Percentiles rank a stretch among this genome's conserved stretches.
Conservation (phyloP, 768 basidiomycete species). For the Cystobasidiopsis lactophilus region DNA sequence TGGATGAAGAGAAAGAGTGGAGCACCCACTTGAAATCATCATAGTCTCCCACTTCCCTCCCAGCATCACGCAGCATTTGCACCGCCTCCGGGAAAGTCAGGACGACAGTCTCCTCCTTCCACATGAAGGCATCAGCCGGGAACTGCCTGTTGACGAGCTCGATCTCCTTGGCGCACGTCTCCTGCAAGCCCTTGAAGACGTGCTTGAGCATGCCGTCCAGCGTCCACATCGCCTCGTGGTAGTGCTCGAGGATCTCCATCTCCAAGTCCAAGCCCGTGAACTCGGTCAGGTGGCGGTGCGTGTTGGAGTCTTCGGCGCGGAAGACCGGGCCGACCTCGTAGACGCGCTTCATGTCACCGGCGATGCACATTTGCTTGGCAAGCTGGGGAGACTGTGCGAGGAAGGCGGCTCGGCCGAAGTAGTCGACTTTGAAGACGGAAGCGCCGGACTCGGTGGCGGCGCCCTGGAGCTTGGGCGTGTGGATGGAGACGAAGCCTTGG, state of each 20-base stretch:
- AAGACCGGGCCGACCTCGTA: constrained; percentile 92
- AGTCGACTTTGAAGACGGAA: constrained; percentile 89
- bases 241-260: constrained; percentile 96
- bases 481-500: constrained; percentile 75
- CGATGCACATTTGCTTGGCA: constrained; percentile 98
- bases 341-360: constrained; percentile 91
- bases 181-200: constrained; percentile 65
- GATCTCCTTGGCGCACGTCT: constrained; percentile 61
- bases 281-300: constrained; percentile 93
- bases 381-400: constrained; percentile 93
- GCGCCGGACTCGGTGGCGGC: constrained; percentile 93
- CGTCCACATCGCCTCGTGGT: constrained; percentile 87
- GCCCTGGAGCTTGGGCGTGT: constrained; percentile 90
- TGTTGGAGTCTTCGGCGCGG: constrained; percentile 85
- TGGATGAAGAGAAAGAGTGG: not conserved
- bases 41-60: constrained; percentile 48
- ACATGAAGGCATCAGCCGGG: constrained; percentile 88
- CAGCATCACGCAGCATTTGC: constrained; percentile 64
- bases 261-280: constrained; percentile 97
- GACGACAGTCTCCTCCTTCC: constrained; percentile 68
- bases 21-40: constrained; percentile 52
- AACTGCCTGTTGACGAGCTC: constrained; percentile 61
- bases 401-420: constrained; percentile 88
- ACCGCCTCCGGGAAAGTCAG: constrained; percentile 72
- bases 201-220: constrained; percentile 65